A percentile compares a stretch with the other conserved stretches of the same genome.
These are phyloP conservation scores for Penicillium expansum DNA, from an alignment of 2,329 filamentous ascomycete genomes.

Conservation along the genomic window DNA sequence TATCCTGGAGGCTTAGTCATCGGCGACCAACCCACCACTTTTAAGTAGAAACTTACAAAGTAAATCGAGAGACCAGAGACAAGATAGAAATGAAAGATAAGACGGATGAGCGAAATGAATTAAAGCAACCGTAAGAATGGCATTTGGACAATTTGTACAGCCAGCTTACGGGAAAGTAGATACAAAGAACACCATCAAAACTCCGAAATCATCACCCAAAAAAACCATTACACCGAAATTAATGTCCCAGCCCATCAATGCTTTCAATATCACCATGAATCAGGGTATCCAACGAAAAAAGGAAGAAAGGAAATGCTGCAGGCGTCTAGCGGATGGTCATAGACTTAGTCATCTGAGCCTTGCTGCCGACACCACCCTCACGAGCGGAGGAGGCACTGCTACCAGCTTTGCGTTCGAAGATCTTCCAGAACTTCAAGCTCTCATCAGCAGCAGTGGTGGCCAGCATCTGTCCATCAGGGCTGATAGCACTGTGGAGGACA, in stretches of 20 bases:
- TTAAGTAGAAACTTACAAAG: conserved; percentile 3
- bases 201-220: conserved; percentile 1
- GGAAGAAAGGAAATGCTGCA: not conserved
- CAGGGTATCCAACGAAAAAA: conserved; percentile 18
- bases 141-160: conserved; percentile 22
- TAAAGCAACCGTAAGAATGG: conserved; percentile 6
- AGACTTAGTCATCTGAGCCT: conserved; percentile 86
- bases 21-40: not conserved
- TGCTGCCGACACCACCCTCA: conserved; percentile 66
- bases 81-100: not conserved
- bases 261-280: conserved; percentile 16
- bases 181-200: conserved; percentile 18
- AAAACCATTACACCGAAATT: conserved; percentile 17
- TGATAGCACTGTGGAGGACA: conserved; percentile 93
- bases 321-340: conserved; percentile 78
- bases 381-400: conserved; percentile 61
- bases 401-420: conserved; percentile 97
- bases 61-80: not conserved
- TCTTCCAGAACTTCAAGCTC: conserved; percentile 99
- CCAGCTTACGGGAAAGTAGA: conserved; percentile 15
- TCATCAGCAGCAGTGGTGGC: conserved; percentile 95
- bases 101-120: not conserved
- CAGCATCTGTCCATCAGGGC: conserved; percentile 96
- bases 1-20: conserved; percentile 35
- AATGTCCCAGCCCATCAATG: conserved; percentile 24